These are phyloP conservation scores for Fraxinus floribunda DNA, from an alignment of 305 asterid genomes.

Conservation along the genomic window DNA sequence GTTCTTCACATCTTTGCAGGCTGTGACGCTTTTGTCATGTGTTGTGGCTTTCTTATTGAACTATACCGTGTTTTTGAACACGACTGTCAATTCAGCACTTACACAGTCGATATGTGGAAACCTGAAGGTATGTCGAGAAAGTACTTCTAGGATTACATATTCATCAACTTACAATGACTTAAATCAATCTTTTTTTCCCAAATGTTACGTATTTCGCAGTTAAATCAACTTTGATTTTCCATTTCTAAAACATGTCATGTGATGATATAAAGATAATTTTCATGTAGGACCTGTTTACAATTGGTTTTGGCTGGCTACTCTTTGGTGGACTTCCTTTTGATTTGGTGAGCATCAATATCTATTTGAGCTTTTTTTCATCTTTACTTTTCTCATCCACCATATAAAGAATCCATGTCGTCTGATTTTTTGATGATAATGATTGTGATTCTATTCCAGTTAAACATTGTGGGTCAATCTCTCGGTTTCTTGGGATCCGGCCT, in stretches of 20 bases:
- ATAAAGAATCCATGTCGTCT: not conserved
- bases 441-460: constrained; percentile 17
- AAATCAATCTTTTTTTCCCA: not conserved
- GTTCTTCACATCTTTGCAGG: constrained; percentile 16
- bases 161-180: not conserved
- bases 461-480: constrained; percentile 26
- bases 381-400: not conserved
- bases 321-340: constrained; percentile 33
- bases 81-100: constrained; percentile 29
- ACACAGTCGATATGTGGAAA: constrained; percentile 31
- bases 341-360: constrained; percentile 20
- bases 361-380: not conserved
- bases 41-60: constrained; percentile 31
- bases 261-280: not conserved
- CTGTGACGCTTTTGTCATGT: constrained; percentile 30
- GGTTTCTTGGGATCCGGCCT: constrained; percentile 29
- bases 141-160: not conserved
- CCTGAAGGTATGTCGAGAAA: constrained; percentile 19
- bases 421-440: not conserved
- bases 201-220: not conserved
- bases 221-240: not conserved
- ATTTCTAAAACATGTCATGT: not conserved
- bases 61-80: constrained; percentile 24
- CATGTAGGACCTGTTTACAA: constrained; percentile 26
- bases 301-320: constrained; percentile 29